phyloP scores from a whole-genome alignment of 164 flowering plant genomes.

The Vitis rupestris region DNA sequence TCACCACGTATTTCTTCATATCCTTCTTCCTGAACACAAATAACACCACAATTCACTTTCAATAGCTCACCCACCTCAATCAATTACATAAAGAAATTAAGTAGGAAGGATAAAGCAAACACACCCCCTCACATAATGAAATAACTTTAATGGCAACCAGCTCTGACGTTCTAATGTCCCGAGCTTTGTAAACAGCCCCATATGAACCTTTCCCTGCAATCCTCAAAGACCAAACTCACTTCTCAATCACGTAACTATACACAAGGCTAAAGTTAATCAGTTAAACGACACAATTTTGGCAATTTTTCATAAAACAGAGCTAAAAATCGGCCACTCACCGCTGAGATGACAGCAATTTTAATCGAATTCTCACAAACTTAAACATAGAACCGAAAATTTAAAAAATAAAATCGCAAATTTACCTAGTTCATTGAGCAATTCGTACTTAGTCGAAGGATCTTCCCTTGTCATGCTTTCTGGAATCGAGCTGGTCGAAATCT shows the following conservation, averaged over 20 bases:
- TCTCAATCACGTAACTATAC: background rate
- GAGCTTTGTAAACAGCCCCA: slow-evolving; percentile 97
- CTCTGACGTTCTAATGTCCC: slow-evolving; percentile 89
- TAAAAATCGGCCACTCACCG: too few species aligned
- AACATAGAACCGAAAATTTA: background rate
- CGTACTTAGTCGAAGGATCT: slow-evolving; percentile 88
- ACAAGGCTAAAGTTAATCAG: too few species aligned
- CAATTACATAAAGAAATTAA: slow-evolving; percentile 1
- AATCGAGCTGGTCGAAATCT: slow-evolving; percentile 78
- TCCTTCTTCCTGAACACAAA: slow-evolving; percentile 81
- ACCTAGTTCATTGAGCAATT: slow-evolving; percentile 91
- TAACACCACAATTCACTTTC: slow-evolving; percentile 1
- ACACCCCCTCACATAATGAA: slow-evolving; percentile 89
- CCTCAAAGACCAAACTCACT: slow-evolving; percentile 16
- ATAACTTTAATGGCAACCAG: slow-evolving; percentile 97
- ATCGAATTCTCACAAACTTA: background rate
- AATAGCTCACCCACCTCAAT: slow-evolving; percentile 1
- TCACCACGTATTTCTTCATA: slow-evolving; percentile 99
- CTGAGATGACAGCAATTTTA: too few species aligned
- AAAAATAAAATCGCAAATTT: slow-evolving; percentile 14
- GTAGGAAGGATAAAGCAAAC: slow-evolving; percentile 11
- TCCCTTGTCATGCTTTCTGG: slow-evolving; percentile 83
- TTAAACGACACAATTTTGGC: too few species aligned
- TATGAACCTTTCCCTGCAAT: slow-evolving; percentile 94
- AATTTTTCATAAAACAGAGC: too few species aligned